Base-by-base conservation (phyloP, 768 basidiomycete genomes). In the Sporobolomyces phaffii region DNA sequence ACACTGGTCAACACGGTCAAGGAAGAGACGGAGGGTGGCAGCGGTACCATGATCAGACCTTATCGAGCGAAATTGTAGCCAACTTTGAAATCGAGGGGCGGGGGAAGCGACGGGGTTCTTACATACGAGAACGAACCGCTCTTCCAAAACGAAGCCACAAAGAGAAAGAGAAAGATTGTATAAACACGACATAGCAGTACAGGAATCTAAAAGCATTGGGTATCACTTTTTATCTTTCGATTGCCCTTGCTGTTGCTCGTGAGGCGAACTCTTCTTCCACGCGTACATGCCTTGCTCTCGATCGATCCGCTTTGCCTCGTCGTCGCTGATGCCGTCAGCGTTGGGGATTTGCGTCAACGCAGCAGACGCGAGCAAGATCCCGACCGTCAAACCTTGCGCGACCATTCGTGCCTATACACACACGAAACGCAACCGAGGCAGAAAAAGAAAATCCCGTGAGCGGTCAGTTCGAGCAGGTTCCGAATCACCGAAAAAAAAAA, bases 341-440 rank as follows among this genome's bases (percentile, higher is more conserved):
- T 70, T 65, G 6, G 68, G 70, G 22, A 75, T 52, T n/a, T 64
- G 57, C 10, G 68, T 69, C 13, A 76, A 64, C 17, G 66, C 76
- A 9, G 76, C 76, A 5, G 73, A 73, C 1, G 76, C 76, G 62
- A 77, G 64, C 10, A 77, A 60, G 53, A 76, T 74, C 31, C 62
- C 76, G 34, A 77, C 74, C 15, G 76, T 76, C 15, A 75, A 63
- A 33, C 75, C 76, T 67, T 74, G 73, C 8, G 72, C 72, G 24
- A 71, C 58, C 74, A 75, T 75, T 49, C 74, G 70, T 5, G 64
- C 67, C 63, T 64, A 53, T 20, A 20, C 5, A 1, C 31, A 15
- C 24, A 14, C 17, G 13, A 20, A 20, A 0, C n/a, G n/a, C n/a
- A n/a, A n/a, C n/a, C n/a, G n/a, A n/a, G n/a, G n/a, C n/a, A n/a